Evolutionary conservation across 768 basidiomycete genomes (phyloP).

Genomic region (Auriscalpium microsporum): DNA sequence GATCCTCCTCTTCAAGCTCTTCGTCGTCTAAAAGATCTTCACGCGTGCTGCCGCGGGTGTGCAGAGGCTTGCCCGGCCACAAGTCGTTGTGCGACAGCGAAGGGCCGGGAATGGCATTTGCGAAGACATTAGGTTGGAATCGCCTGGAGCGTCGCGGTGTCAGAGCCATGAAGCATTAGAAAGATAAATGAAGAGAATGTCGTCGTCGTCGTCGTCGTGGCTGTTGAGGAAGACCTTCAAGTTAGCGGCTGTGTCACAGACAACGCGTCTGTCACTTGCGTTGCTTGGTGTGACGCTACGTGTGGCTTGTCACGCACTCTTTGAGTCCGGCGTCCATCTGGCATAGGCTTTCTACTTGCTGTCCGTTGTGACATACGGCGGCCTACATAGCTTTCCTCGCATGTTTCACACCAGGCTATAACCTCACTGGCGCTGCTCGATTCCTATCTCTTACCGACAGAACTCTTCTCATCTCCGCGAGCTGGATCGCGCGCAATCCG

Average conservation of each 20-base stretch:
- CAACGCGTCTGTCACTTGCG: not conserved
- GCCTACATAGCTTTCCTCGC: too few species aligned
- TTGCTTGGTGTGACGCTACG: too few species aligned
- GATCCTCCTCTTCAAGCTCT: not conserved
- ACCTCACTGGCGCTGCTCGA: too few species aligned
- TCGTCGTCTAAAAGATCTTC: slow-evolving; percentile 16
- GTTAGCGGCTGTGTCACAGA: not conserved
- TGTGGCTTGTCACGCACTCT: too few species aligned
- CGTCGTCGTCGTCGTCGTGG: not conserved
- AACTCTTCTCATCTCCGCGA: too few species aligned
- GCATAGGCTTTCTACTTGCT: too few species aligned
- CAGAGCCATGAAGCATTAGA: not conserved
- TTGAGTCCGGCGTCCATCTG: too few species aligned
- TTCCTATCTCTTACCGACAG: too few species aligned
- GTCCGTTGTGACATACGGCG: too few species aligned
- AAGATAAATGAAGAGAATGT: not conserved
- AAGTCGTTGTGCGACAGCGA: slow-evolving; percentile 1
- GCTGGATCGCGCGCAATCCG: too few species aligned
- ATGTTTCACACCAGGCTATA: too few species aligned
- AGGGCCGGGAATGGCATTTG: not conserved
- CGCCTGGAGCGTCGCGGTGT: slow-evolving; percentile 14
- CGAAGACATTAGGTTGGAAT: slow-evolving; percentile 9
- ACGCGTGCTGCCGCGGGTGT: slow-evolving; percentile 4
- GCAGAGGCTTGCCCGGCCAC: slow-evolving; percentile 9
- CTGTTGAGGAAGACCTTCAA: not conserved